Conservation (phyloP, 495 filamentous ascomycete genomes). For the Venustampulla echinocandica region DNA sequence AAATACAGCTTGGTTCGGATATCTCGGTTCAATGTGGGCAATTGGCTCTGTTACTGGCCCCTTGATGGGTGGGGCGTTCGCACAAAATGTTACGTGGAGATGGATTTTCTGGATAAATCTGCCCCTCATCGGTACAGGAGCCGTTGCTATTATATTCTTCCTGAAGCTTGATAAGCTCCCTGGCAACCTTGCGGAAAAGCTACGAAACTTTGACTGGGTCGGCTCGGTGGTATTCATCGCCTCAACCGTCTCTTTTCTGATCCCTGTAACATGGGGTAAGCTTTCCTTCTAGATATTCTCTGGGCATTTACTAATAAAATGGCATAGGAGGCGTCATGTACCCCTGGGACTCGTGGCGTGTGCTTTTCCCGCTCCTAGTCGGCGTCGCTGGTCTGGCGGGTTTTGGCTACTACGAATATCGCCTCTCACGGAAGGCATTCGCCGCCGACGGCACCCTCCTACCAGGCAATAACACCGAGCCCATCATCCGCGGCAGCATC, state of each 20-base stretch:
- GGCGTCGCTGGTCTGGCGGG: constrained; percentile 36
- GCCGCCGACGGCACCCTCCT: constrained; percentile 12
- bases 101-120: constrained; percentile 45
- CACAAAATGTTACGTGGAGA: constrained; percentile 53
- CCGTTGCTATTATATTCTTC: constrained; percentile 32
- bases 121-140: constrained; percentile 32
- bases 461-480: constrained; percentile 22
- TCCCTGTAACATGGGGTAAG: constrained; percentile 36
- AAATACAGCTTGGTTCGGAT: constrained; percentile 30
- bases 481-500: constrained; percentile 37
- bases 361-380: constrained; percentile 47
- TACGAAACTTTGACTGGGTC: constrained; percentile 50
- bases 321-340: constrained; percentile 42
- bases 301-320: background rate
- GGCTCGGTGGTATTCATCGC: constrained; percentile 48
- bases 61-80: constrained; percentile 59
- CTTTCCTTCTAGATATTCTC: background rate
- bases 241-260: constrained; percentile 36
- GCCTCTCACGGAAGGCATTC: constrained; percentile 26
- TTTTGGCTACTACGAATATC: constrained; percentile 42
- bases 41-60: constrained; percentile 61
- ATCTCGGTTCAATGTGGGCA: constrained; percentile 46
- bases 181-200: constrained; percentile 31
- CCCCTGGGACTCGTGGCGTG: constrained; percentile 43
- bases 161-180: constrained; percentile 26